Conservation (phyloP, 1,139 yeast species). For the Hansenula lynferdii region DNA sequence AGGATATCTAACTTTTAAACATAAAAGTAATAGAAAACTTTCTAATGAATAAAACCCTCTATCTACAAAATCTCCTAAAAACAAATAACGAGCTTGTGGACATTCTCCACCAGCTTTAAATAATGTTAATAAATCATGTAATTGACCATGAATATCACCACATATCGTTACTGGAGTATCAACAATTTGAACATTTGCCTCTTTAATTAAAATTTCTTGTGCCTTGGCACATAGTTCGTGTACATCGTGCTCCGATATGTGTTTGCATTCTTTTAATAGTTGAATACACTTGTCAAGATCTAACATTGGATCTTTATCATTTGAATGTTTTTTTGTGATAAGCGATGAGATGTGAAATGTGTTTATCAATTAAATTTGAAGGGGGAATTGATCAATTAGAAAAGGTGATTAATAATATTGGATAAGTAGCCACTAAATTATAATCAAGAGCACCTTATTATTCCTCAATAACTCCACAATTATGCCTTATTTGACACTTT, state of each 20-base stretch:
- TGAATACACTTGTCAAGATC: slow-evolving; percentile 39
- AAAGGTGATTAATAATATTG: too few relatives aligned
- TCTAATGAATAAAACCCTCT: slow-evolving; percentile 96
- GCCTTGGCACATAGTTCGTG: slow-evolving; percentile 81
- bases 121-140: slow-evolving; percentile 86
- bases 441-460: too few relatives aligned
- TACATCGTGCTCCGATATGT: slow-evolving; percentile 78
- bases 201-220: slow-evolving; percentile 86
- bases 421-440: too few relatives aligned
- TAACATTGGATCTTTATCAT: slow-evolving; percentile 11
- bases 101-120: slow-evolving; percentile 90
- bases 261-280: slow-evolving; percentile 69
- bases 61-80: slow-evolving; percentile 78
- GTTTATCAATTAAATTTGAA: too few relatives aligned
- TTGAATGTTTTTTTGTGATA: neutral
- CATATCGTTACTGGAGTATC: slow-evolving; percentile 97
- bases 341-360: too few relatives aligned
- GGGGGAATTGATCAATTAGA: too few relatives aligned
- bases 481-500: too few relatives aligned
- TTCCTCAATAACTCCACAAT: too few relatives aligned
- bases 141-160: slow-evolving; percentile 97
- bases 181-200: slow-evolving; percentile 91
- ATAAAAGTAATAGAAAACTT: slow-evolving; percentile 69
- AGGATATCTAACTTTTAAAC: slow-evolving; percentile 90
- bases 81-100: slow-evolving; percentile 43